Percentiles rank a stretch among this genome's conserved stretches.
Conservation (phyloP, 176 grass and related monocot genomes). For the Hordeum vulgare region DNA sequence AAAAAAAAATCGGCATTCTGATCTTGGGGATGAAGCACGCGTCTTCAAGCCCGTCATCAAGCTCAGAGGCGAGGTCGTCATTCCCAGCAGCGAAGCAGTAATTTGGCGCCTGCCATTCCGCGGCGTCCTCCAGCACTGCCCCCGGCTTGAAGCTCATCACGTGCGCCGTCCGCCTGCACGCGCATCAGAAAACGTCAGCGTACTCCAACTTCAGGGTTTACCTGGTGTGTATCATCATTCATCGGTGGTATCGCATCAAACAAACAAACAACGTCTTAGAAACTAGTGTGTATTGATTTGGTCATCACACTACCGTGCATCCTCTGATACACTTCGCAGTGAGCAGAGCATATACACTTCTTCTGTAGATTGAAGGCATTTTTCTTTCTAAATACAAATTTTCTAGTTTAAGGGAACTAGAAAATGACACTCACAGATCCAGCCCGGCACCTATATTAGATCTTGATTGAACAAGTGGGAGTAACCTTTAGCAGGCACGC, state of each 20-base stretch:
- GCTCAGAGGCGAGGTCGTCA: neutral
- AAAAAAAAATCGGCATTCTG: neutral
- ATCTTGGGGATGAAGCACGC: neutral
- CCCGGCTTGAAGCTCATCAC: conserved; percentile 47
- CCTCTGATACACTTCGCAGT: too few relatives aligned
- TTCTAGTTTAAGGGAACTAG: too few relatives aligned
- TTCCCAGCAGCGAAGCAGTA: conserved; percentile 27
- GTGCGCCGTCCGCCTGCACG: neutral
- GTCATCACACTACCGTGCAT: too few relatives aligned
- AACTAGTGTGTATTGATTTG: neutral
- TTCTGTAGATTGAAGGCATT: neutral
- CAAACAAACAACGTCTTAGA: too few relatives aligned
- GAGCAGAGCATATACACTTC: too few relatives aligned
- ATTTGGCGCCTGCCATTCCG: conserved; percentile 32
- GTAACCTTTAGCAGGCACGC: neutral
- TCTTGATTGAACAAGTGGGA: neutral
- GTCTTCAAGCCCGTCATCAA: neutral
- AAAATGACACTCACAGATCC: too few relatives aligned
- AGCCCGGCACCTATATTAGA: too few relatives aligned
- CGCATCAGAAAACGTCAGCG: neutral
- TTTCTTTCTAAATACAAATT: neutral
- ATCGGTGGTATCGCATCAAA: too few relatives aligned
- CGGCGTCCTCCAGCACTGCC: conserved; percentile 26
- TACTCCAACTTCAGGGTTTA: neutral
- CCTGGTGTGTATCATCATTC: too few relatives aligned